phyloP scores from a whole-genome alignment of 495 filamentous ascomycete genomes.

The Annulohypoxylon maeteangense region DNA sequence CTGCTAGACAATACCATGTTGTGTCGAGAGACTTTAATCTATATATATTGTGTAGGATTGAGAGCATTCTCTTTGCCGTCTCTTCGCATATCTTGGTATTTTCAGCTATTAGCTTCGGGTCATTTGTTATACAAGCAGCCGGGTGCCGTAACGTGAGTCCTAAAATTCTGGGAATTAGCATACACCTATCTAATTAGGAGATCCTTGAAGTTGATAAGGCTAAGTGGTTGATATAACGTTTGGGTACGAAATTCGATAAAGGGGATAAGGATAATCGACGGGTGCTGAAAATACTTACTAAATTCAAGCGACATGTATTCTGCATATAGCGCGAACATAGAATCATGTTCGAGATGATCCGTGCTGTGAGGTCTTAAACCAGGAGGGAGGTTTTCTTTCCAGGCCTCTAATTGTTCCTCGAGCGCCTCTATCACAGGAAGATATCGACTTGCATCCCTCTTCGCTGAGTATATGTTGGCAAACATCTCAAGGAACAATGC shows the following conservation, averaged over 20 bases:
- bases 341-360: slow-evolving; percentile 60
- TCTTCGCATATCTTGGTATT: slow-evolving; percentile 77
- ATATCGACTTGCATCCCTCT: slow-evolving; percentile 67
- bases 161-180: slow-evolving; percentile 43
- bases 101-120: slow-evolving; percentile 67
- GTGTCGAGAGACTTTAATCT: slow-evolving; percentile 77
- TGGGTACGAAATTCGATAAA: background rate
- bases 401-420: slow-evolving; percentile 67
- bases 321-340: slow-evolving; percentile 62
- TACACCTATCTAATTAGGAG: background rate
- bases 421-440: slow-evolving; percentile 68
- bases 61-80: slow-evolving; percentile 69
- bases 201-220: no score
- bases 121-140: slow-evolving; percentile 70
- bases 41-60: slow-evolving; percentile 66
- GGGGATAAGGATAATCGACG: background rate
- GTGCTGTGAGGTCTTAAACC: slow-evolving; percentile 55
- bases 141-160: slow-evolving; percentile 69
- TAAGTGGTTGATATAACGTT: slow-evolving; percentile 50
- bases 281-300: slow-evolving; percentile 21
- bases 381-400: slow-evolving; percentile 66
- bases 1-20: slow-evolving; percentile 78
- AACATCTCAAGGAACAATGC: slow-evolving; percentile 76
- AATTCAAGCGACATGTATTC: slow-evolving; percentile 61
- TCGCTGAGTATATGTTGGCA: slow-evolving; percentile 73